Conservation (phyloP, 371 early-diverging fungal species). For the Syncephalastrum monosporum region DNA sequence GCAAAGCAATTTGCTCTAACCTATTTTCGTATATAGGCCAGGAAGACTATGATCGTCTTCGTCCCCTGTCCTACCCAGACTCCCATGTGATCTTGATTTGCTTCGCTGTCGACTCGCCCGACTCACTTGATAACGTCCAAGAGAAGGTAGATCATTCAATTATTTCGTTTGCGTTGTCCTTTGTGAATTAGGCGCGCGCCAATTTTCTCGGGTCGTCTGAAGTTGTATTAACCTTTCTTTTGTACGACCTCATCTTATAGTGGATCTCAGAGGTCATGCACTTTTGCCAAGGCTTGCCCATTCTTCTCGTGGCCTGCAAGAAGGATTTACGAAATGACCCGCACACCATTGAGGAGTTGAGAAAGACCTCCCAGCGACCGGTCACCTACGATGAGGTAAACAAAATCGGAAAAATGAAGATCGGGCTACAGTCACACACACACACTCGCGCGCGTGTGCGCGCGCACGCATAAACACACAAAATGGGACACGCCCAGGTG, state of each 20-base stretch:
- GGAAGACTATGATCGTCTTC: slow-evolving; percentile 94
- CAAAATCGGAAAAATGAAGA: not conserved
- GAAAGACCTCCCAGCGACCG: slow-evolving; percentile 76
- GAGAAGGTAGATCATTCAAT: slow-evolving; percentile 59
- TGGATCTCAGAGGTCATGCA: slow-evolving; percentile 94
- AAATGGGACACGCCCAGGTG: too few species aligned
- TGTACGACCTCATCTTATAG: slow-evolving; percentile 32
- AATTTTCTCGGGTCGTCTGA: not conserved
- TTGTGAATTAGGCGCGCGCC: not conserved
- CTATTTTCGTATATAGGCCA: slow-evolving; percentile 60
- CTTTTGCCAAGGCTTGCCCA: slow-evolving; percentile 86
- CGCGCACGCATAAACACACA: not conserved
- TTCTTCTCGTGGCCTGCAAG: slow-evolving; percentile 90
- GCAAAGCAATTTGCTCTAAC: slow-evolving; percentile 11
- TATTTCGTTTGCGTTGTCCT: not conserved
- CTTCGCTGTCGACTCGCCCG: slow-evolving; percentile 91
- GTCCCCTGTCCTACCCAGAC: slow-evolving; percentile 97
- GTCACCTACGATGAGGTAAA: slow-evolving; percentile 80
- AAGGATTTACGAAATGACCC: slow-evolving; percentile 89
- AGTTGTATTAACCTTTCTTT: not conserved
- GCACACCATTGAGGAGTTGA: slow-evolving; percentile 72
- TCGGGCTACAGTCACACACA: not conserved
- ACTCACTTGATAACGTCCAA: slow-evolving; percentile 93
- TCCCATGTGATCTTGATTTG: slow-evolving; percentile 97
- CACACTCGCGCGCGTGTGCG: not conserved